A percentile compares a stretch with the other conserved stretches of the same genome.
Conservation (phyloP, 495 filamentous ascomycete genomes). For the Penicillium canariense region DNA sequence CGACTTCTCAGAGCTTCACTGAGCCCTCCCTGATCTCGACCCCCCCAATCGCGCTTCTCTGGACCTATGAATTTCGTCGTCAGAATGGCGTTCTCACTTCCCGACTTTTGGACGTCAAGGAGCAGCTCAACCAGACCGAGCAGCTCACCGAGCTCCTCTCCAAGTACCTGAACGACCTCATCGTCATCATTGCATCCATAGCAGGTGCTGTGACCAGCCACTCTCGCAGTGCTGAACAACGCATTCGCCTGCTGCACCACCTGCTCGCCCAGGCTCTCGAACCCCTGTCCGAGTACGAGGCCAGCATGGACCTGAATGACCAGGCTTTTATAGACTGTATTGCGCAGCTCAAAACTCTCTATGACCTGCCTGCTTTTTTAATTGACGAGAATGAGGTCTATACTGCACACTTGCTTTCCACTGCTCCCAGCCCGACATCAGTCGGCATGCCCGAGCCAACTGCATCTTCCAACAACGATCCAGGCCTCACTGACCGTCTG, state of each 20-base stretch:
- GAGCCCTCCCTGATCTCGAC: background rate
- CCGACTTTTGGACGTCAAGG: constrained; percentile 3
- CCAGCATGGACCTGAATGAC: background rate
- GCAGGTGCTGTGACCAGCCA: background rate
- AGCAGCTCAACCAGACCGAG: background rate
- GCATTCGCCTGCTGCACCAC: constrained; percentile 4
- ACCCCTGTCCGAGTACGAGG: background rate
- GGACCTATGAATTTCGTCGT: constrained; percentile 35
- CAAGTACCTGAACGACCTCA: constrained; percentile 5
- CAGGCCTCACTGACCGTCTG: background rate
- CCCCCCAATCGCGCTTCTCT: constrained; percentile 25
- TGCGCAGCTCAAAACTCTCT: constrained; percentile 2
- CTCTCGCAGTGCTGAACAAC: background rate
- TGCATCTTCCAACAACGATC: background rate
- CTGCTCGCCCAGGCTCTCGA: constrained; percentile 1
- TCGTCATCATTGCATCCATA: constrained; percentile 9
- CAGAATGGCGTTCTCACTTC: constrained; percentile 23
- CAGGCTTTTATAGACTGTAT: constrained; percentile 6
- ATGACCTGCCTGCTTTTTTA: background rate
- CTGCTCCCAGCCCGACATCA: background rate
- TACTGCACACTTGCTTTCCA: background rate
- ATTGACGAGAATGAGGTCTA: background rate
- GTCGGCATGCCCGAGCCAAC: background rate
- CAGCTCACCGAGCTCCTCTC: background rate
- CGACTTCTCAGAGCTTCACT: background rate